phyloP scores from a whole-genome alignment of 2,329 filamentous ascomycete genomes.

The Calonectria pseudoreteaudii region DNA sequence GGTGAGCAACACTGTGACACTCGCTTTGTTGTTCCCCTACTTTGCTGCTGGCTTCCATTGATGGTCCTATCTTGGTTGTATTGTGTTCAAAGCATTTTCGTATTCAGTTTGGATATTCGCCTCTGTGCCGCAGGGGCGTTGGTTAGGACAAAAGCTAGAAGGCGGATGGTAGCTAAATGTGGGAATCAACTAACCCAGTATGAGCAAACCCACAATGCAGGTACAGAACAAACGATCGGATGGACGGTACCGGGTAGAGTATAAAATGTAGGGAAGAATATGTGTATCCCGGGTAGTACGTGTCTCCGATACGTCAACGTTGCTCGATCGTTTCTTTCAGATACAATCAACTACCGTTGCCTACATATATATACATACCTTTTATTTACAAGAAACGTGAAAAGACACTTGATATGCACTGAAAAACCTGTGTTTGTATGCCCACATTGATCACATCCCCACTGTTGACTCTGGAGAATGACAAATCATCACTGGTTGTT shows the following conservation, averaged over 20 bases:
- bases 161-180: background rate
- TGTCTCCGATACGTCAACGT: background rate
- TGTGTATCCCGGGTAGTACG: background rate
- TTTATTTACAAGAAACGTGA: background rate
- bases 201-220: background rate
- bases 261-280: background rate
- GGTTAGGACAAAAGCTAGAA: background rate
- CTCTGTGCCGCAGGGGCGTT: background rate
- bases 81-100: background rate
- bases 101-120: background rate
- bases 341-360: background rate
- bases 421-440: background rate
- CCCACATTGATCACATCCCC: background rate
- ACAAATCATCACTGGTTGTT: background rate
- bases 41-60: background rate
- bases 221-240: background rate
- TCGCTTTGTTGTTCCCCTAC: background rate
- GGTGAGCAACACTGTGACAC: background rate
- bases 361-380: background rate
- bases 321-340: background rate
- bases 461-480: background rate
- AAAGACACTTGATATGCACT: background rate
- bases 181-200: slow-evolving; percentile 2
- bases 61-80: background rate
- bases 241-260: background rate